These are phyloP conservation scores for Neonectria punicea DNA, from an alignment of 2,329 filamentous ascomycete species.

Conservation along the genomic window DNA sequence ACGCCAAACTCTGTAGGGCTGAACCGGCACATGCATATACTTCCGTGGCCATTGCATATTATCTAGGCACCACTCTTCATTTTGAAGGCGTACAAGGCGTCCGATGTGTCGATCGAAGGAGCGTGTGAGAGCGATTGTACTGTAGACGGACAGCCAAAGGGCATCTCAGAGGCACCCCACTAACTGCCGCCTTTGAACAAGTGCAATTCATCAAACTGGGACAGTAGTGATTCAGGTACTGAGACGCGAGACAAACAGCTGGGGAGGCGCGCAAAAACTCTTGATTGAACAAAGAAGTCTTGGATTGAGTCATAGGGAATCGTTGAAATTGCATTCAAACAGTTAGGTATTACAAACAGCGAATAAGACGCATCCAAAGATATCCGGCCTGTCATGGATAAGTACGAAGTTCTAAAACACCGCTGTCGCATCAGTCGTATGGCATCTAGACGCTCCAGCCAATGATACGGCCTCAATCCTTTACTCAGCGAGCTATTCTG, in stretches of 20 bases:
- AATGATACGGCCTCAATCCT: not conserved
- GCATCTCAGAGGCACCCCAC: not conserved
- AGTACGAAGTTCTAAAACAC: not conserved
- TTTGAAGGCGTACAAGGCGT: not conserved
- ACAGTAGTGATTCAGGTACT: not conserved
- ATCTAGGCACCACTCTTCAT: not conserved
- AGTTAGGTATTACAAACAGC: too few species aligned
- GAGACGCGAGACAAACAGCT: not conserved
- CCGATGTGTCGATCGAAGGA: not conserved
- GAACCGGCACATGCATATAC: not conserved
- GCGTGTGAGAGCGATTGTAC: not conserved
- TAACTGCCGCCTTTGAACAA: not conserved
- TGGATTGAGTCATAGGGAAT: too few species aligned
- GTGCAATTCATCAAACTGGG: not conserved
- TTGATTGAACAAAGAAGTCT: too few species aligned
- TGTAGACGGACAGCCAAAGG: not conserved
- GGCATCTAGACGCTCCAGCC: not conserved
- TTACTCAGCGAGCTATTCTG: conserved; percentile 25
- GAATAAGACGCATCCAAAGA: not conserved
- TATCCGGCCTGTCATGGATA: not conserved
- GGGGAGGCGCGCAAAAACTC: not conserved
- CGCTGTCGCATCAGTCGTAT: not conserved
- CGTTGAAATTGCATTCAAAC: too few species aligned
- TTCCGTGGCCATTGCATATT: not conserved
- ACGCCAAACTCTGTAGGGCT: not conserved